Evolutionary conservation across 2,329 filamentous ascomycete genomes (phyloP).

Genomic region (Stachybotrys chlorohalonatus): DNA sequence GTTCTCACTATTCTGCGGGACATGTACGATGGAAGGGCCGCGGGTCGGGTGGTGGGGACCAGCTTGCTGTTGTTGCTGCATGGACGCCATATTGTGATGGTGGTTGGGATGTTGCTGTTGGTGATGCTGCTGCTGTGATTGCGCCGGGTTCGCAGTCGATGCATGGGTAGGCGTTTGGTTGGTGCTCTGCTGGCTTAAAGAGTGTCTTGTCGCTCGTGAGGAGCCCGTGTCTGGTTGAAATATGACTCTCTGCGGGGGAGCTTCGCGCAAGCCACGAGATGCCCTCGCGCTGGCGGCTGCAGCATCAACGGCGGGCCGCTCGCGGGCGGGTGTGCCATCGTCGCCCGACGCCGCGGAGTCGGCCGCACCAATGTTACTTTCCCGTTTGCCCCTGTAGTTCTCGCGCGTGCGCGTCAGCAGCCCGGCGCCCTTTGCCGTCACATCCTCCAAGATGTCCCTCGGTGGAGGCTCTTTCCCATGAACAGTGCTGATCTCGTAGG

Average conservation of each 20-base stretch:
- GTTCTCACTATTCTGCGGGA: slow-evolving; percentile 46
- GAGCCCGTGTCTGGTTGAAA: slow-evolving; percentile 73
- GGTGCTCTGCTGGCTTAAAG: slow-evolving; percentile 33
- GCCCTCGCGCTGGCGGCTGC: slow-evolving; percentile 46
- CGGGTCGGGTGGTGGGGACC: slow-evolving; percentile 21
- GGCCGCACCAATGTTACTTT: slow-evolving; percentile 39
- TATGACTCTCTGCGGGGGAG: slow-evolving; percentile 74
- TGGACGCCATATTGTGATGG: slow-evolving; percentile 19
- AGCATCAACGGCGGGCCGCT: slow-evolving; percentile 40
- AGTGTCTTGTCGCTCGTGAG: slow-evolving; percentile 53
- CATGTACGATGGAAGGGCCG: slow-evolving; percentile 37
- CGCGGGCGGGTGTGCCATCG: slow-evolving; percentile 49
- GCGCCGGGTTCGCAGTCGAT: slow-evolving; percentile 14
- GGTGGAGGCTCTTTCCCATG: slow-evolving; percentile 77
- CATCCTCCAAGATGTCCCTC: slow-evolving; percentile 79
- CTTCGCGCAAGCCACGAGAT: slow-evolving; percentile 63
- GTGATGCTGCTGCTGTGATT: slow-evolving; percentile 11
- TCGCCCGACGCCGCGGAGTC: slow-evolving; percentile 52
- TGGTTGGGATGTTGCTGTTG: slow-evolving; percentile 12
- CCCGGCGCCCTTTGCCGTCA: slow-evolving; percentile 74
- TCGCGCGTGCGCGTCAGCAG: slow-evolving; percentile 72
- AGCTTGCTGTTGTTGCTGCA: slow-evolving; percentile 8
- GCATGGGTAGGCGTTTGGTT: slow-evolving; percentile 10
- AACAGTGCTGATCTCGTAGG: slow-evolving; percentile 74
- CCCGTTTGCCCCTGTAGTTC: slow-evolving; percentile 52